These are phyloP conservation scores for Phytophthora tubulina DNA, from an alignment of 352 stramenopile species.

Conservation along the genomic window DNA sequence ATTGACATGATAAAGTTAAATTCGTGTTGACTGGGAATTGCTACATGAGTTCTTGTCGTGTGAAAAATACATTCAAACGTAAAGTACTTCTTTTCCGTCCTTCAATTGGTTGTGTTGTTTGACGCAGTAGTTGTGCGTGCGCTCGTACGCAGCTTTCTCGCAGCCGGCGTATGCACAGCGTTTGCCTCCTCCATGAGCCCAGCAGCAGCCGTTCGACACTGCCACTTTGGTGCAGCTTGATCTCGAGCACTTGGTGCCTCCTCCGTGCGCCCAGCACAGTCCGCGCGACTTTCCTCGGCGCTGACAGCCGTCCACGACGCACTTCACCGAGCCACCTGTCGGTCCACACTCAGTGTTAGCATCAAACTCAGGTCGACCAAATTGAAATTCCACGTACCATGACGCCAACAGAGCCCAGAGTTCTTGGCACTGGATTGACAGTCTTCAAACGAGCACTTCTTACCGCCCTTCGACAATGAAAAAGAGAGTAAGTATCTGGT, in stretches of 20 bases:
- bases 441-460: conserved; percentile 43
- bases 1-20: too few relatives aligned
- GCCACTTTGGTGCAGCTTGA: conserved; percentile 46
- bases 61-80: not conserved
- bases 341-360: not conserved
- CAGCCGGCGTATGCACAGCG: conserved; percentile 44
- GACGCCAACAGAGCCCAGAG: conserved; percentile 29
- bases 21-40: too few relatives aligned
- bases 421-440: conserved; percentile 47
- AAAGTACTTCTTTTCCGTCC: not conserved
- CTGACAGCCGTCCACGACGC: conserved; percentile 44
- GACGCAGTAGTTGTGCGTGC: conserved; percentile 54
- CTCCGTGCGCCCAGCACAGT: conserved; percentile 58
- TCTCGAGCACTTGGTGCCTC: conserved; percentile 47
- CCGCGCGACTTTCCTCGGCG: conserved; percentile 55
- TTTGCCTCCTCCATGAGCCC: conserved; percentile 55
- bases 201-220: conserved; percentile 53
- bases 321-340: conserved; percentile 53
- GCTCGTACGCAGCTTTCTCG: conserved; percentile 47
- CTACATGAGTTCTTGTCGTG: not conserved
- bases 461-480: conserved; percentile 39
- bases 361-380: too few relatives aligned
- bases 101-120: conserved; percentile 41
- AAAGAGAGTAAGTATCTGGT: not conserved
- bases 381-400: conserved; percentile 1